phyloP scores from a whole-genome alignment of 768 basidiomycete genomes.

The Solioccasus polychromus region DNA sequence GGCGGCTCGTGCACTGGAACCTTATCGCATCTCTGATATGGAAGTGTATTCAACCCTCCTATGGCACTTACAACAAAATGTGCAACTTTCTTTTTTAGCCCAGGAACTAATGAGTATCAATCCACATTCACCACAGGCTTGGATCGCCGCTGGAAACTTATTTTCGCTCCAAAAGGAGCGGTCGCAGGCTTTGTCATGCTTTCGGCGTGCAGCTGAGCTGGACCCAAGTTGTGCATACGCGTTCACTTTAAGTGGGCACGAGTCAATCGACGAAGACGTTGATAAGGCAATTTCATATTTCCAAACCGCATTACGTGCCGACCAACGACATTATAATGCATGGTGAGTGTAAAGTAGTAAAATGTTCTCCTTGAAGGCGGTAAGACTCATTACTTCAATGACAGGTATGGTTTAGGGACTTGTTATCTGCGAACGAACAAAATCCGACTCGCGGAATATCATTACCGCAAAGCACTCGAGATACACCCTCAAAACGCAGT shows the following conservation, averaged over 20 bases:
- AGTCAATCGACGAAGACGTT: conserved; percentile 93
- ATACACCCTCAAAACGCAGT: conserved; percentile 96
- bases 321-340: conserved; percentile 94
- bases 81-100: conserved; percentile 86
- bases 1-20: conserved; percentile 76
- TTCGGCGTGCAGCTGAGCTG: conserved; percentile 85
- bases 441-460: conserved; percentile 90
- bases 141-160: conserved; percentile 96
- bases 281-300: conserved; percentile 91
- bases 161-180: conserved; percentile 96
- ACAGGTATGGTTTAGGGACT: conserved; percentile 97
- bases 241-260: conserved; percentile 94
- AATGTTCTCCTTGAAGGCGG: background rate
- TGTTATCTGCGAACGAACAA: conserved; percentile 96
- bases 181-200: conserved; percentile 89
- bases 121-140: conserved; percentile 81
- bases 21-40: conserved; percentile 90
- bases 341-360: conserved; percentile 60
- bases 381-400: conserved; percentile 26
- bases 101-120: conserved; percentile 87
- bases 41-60: conserved; percentile 94
- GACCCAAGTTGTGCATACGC: conserved; percentile 93
- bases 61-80: conserved; percentile 87
- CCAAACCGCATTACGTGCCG: conserved; percentile 86
- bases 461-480: conserved; percentile 87